Base-by-base conservation (phyloP, 2,329 filamentous ascomycete genomes). In the Coniochaeta ligniaria region DNA sequence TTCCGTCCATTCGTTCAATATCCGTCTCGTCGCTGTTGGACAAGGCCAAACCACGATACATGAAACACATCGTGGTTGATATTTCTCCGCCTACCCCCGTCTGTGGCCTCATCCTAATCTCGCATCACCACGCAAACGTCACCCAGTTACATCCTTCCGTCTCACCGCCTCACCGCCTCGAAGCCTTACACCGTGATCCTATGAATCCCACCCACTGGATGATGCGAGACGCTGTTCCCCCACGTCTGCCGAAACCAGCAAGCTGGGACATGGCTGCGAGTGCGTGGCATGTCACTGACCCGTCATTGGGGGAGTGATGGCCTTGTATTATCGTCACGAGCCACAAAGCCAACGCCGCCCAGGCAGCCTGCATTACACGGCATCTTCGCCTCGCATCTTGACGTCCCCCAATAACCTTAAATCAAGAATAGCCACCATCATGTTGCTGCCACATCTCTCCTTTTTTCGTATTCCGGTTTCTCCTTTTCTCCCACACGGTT, bases 111-210 rank as follows among this genome's bases (percentile, higher is more conserved):
- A 26, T 52, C 47, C 24, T 28, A 16, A 17, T 52, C 47, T 52
- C 47, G 22, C 24, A 52, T 52, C 24, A 52, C 16, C 24, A 31
- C 11, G 7, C 26, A 31, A 52, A 31, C 24, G 47, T 52, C 47
- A 52, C 14, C 22, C 47, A 28, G 47, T 52, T 52, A 52, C 47
- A 41, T 38, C 36, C 50, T 24, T 24, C 26, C 57, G 14, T 45
- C 43, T 35, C 35, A 55, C 62, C 43, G 26, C 58, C 55, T 59
- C 58, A 60, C 45, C 52, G 52, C 60, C 58, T 61, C 58, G 36
- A 55, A 12, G 16, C 43, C 24, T 33, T 20, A 11, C 16, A 59
- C 41, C 43, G 45, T 55, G 28, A 17, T 33, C n/a, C 16, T 54
- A 57, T 33, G 12, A 38, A 36, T 22, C 24, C 33, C 31, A 57